Percentiles rank a stretch among this genome's conserved stretches.
phyloP scores from a whole-genome alignment of 108 stramenopile genomes.

The Schizochytrium sp. region DNA sequence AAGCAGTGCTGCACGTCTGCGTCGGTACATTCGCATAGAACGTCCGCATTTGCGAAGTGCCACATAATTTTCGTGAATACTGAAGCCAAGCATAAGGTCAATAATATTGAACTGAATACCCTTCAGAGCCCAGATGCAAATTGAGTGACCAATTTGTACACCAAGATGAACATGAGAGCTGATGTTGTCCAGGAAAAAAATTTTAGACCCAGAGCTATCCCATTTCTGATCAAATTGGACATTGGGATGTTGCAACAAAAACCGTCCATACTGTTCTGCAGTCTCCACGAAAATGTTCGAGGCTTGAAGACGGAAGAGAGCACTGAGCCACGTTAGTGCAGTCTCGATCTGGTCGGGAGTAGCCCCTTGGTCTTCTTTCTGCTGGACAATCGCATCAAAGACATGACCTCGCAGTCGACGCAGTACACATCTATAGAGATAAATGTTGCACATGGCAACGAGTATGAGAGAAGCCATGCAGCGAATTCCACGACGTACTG shows the following conservation, averaged over 20 bases:
- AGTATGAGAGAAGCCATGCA: not conserved
- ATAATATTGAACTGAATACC: constrained; percentile 15
- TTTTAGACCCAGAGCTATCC: not conserved
- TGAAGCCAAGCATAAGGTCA: constrained; percentile 28
- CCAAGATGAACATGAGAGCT: constrained; percentile 29
- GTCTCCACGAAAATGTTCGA: constrained; percentile 17
- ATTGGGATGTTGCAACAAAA: not conserved
- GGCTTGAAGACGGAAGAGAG: not conserved
- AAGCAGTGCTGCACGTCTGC: not conserved
- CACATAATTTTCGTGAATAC: constrained; percentile 35
- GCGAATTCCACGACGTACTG: constrained; percentile 15
- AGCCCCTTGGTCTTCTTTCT: not conserved
- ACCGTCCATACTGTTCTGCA: not conserved
- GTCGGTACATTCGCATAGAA: not conserved
- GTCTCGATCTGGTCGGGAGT: not conserved
- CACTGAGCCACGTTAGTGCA: not conserved
- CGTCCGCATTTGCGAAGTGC: constrained; percentile 3
- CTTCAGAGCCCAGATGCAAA: constrained; percentile 11
- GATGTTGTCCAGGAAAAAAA: constrained; percentile 22
- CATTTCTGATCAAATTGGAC: constrained; percentile 17
- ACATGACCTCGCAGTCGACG: constrained; percentile 21
- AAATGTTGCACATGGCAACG: constrained; percentile 13
- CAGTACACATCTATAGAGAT: constrained; percentile 3
- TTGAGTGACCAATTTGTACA: constrained; percentile 13
- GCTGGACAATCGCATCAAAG: not conserved